Evolutionary conservation across 768 basidiomycete genomes (phyloP).

Genomic region (Pholiota microspora): DNA sequence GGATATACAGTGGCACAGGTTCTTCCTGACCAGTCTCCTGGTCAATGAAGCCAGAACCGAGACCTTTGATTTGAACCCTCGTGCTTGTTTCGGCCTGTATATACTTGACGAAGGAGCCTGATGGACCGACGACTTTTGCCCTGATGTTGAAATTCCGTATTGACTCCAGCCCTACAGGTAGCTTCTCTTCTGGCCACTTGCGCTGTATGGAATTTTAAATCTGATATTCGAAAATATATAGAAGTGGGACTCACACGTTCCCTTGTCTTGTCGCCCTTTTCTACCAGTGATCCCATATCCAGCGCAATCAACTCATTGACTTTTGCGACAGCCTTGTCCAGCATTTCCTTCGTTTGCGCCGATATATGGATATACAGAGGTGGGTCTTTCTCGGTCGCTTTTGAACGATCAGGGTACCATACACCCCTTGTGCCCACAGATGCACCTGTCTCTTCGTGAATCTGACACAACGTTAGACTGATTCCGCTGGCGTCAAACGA

Average conservation of each 20-base stretch:
- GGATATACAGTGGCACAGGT: slow-evolving; percentile 89
- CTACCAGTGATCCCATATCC: slow-evolving; percentile 81
- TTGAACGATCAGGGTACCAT: slow-evolving; percentile 93
- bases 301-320: slow-evolving; percentile 70
- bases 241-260: slow-evolving; percentile 50
- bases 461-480: slow-evolving; percentile 42
- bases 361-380: slow-evolving; percentile 93
- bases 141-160: slow-evolving; percentile 97
- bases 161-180: slow-evolving; percentile 84
- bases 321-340: slow-evolving; percentile 68
- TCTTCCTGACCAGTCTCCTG: slow-evolving; percentile 73
- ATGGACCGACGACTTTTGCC: slow-evolving; percentile 96
- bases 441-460: slow-evolving; percentile 89
- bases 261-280: slow-evolving; percentile 65
- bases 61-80: slow-evolving; percentile 94
- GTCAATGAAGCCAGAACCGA: slow-evolving; percentile 94
- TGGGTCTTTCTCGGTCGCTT: slow-evolving; percentile 90
- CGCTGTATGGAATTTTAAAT: slow-evolving; percentile 41
- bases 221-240: neutral
- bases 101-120: slow-evolving; percentile 97
- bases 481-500: neutral
- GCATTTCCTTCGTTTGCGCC: slow-evolving; percentile 61
- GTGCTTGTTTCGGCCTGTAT: slow-evolving; percentile 96
- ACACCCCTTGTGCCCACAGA: slow-evolving; percentile 90
- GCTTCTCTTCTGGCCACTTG: slow-evolving; percentile 98